These are phyloP conservation scores for Groenewaldozyma salmanticensis DNA, from an alignment of 805 yeast species.

Conservation along the genomic window DNA sequence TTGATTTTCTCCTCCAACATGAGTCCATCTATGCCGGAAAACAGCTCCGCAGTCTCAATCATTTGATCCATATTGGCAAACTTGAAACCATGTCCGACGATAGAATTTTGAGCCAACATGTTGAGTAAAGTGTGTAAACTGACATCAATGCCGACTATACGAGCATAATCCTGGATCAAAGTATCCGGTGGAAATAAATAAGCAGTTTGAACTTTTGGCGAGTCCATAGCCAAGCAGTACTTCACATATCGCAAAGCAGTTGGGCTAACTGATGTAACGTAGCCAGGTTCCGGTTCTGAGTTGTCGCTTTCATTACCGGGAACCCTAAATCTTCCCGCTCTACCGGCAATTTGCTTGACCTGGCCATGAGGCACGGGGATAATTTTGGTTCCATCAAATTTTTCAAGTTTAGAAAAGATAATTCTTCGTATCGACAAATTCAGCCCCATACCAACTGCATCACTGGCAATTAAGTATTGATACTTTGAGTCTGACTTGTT, in stretches of 20 bases:
- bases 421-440: slow-evolving; percentile 77
- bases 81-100: slow-evolving; percentile 24
- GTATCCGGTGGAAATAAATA: slow-evolving; percentile 72
- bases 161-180: slow-evolving; percentile 56
- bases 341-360: slow-evolving; percentile 87
- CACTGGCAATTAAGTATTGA: slow-evolving; percentile 86
- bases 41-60: slow-evolving; percentile 33
- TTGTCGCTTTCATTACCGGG: slow-evolving; percentile 17
- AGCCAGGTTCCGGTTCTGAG: slow-evolving; percentile 5
- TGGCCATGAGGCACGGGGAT: slow-evolving; percentile 49
- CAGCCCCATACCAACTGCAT: slow-evolving; percentile 97
- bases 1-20: slow-evolving; percentile 48
- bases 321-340: slow-evolving; percentile 77
- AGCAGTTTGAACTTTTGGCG: slow-evolving; percentile 48
- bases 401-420: slow-evolving; percentile 56
- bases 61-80: slow-evolving; percentile 33
- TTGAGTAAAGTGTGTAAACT: slow-evolving; percentile 38
- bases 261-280: slow-evolving; percentile 42
- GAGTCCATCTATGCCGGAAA: slow-evolving; percentile 35
- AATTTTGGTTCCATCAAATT: slow-evolving; percentile 57
- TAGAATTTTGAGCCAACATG: slow-evolving; percentile 34
- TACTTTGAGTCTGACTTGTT: slow-evolving; percentile 57
- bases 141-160: slow-evolving; percentile 46
- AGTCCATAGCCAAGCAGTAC: slow-evolving; percentile 40
- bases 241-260: slow-evolving; percentile 38